These are phyloP conservation scores for Cordyceps farinosa DNA, from an alignment of 2,329 filamentous ascomycete species.

Conservation along the genomic window DNA sequence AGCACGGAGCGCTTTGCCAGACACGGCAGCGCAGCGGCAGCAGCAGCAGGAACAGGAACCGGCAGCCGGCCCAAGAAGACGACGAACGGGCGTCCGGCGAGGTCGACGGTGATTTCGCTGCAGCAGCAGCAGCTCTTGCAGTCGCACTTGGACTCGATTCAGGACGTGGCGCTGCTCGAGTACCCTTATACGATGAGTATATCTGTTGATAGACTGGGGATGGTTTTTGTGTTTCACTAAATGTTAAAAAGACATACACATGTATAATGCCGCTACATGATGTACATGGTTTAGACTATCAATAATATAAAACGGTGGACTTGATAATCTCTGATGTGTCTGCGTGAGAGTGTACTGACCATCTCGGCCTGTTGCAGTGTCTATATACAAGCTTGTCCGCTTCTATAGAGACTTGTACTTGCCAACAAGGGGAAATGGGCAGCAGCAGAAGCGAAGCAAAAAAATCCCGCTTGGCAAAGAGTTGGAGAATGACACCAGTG, in stretches of 20 bases:
- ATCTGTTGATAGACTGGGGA: constrained; percentile 82
- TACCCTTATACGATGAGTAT: constrained; percentile 89
- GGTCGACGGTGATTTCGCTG: constrained; percentile 79
- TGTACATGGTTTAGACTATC: neutral
- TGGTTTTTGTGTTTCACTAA: constrained; percentile 76
- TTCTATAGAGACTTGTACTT: neutral
- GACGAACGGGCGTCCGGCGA: constrained; percentile 49
- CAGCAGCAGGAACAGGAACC: constrained; percentile 29
- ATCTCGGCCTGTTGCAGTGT: neutral
- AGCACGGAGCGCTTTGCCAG: constrained; percentile 60
- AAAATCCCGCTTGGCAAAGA: neutral
- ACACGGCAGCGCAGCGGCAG: constrained; percentile 31
- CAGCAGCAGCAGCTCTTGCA: constrained; percentile 84
- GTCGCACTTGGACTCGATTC: constrained; percentile 82
- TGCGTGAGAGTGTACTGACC: neutral
- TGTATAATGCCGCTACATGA: too few relatives aligned
- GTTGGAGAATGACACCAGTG: neutral
- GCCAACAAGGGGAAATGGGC: too few relatives aligned
- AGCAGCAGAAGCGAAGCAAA: neutral
- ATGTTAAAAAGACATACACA: too few relatives aligned
- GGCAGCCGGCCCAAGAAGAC: constrained; percentile 28
- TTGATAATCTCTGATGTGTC: neutral
- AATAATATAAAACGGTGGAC: neutral
- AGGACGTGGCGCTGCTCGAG: constrained; percentile 85
- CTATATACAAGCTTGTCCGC: neutral